Conservation (phyloP, 2,329 filamentous ascomycete genomes). For the Neofusicoccum parvum region DNA sequence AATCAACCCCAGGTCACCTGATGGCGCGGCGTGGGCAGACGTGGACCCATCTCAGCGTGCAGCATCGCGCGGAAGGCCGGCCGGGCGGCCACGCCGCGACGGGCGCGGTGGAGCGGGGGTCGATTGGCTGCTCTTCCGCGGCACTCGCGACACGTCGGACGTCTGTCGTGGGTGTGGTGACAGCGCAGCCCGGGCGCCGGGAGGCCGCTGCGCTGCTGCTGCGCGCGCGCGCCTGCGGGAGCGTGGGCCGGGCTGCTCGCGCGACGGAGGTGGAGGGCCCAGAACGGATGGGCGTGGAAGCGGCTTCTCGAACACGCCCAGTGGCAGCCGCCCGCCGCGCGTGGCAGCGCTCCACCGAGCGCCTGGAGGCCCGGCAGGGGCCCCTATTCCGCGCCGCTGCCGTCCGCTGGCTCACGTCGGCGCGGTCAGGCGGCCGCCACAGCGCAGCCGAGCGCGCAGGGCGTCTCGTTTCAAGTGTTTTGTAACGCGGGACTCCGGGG, state of each 20-base stretch:
- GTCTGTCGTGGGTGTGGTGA: slow-evolving; percentile 6
- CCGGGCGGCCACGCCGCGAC: not conserved
- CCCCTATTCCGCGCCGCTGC: not conserved
- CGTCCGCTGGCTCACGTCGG: not conserved
- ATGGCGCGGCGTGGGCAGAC: slow-evolving; percentile 13
- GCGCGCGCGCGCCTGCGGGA: too few relatives aligned
- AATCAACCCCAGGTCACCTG: not conserved
- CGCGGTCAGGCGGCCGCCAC: slow-evolving; percentile 1
- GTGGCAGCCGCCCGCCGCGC: not conserved
- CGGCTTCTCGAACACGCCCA: slow-evolving; percentile 3
- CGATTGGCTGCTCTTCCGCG: slow-evolving; percentile 7
- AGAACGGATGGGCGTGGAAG: slow-evolving; percentile 5
- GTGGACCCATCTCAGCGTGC: slow-evolving; percentile 2
- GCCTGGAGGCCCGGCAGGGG: not conserved
- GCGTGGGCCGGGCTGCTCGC: not conserved
- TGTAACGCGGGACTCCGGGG: not conserved
- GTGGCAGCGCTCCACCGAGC: not conserved
- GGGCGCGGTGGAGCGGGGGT: not conserved
- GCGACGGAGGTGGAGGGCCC: not conserved
- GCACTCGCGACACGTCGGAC: not conserved
- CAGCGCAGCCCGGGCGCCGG: slow-evolving; percentile 11
- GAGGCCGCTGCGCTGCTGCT: too few relatives aligned
- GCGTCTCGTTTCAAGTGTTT: slow-evolving; percentile 12
- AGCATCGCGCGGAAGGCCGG: not conserved
- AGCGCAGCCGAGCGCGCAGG: slow-evolving; percentile 1